phyloP scores from a whole-genome alignment of 441 rosid species.

The Erodium trifolium region DNA sequence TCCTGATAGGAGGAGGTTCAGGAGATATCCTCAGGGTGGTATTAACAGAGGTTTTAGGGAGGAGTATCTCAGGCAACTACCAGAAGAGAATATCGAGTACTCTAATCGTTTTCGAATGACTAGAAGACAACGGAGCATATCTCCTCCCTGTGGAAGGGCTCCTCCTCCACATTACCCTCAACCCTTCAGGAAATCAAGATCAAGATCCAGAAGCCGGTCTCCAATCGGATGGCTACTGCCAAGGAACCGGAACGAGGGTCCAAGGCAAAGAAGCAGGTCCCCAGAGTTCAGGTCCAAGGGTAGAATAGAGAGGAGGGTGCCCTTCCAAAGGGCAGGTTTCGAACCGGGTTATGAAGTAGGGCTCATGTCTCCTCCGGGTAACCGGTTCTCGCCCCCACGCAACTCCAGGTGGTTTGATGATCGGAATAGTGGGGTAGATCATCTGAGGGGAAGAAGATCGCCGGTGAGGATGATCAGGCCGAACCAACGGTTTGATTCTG shows the following conservation, averaged over 20 bases:
- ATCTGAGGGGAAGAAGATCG: conserved; percentile 7
- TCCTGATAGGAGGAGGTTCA: conserved; percentile 32
- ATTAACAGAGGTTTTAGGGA: conserved; percentile 22
- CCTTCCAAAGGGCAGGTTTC: conserved; percentile 33
- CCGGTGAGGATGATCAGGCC: conserved; percentile 28
- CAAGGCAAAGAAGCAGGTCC: conserved; percentile 26
- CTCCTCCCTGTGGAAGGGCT: conserved; percentile 8
- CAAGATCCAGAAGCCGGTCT: conserved; percentile 47
- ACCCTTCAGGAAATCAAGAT: conserved; percentile 26
- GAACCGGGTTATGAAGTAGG: conserved; percentile 30
- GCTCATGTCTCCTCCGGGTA: neutral
- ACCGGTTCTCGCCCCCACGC: no score
- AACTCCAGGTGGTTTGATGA: conserved; percentile 29
- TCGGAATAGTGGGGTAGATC: conserved; percentile 25
- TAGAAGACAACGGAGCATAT: no score
- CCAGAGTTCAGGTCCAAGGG: conserved; percentile 33
- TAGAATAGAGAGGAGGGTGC: conserved; percentile 35
- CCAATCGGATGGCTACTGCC: conserved; percentile 27
- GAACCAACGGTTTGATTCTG: conserved; percentile 31
- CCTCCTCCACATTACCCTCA: conserved; percentile 22
- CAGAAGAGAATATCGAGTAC: conserved; percentile 20
- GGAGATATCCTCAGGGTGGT: conserved; percentile 27
- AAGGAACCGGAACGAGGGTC: conserved; percentile 26
- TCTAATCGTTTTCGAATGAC: conserved; percentile 5
- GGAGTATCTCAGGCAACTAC: neutral